phyloP scores from a whole-genome alignment of 2,329 filamentous ascomycete species.

The Ceratocystis albifundus region DNA sequence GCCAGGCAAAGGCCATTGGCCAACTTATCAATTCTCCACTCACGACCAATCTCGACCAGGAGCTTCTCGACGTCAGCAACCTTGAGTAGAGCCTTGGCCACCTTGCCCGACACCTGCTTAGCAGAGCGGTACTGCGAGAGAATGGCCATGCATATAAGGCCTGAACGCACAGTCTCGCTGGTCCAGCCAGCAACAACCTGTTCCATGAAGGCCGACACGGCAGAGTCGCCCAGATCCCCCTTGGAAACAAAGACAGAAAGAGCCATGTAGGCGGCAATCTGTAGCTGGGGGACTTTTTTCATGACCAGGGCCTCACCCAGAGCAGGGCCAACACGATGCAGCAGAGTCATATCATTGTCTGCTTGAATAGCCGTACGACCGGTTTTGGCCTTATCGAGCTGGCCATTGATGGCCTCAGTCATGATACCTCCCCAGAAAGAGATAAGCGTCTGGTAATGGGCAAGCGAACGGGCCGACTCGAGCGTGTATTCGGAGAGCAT shows the following conservation, averaged over 20 bases:
- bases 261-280: constrained; percentile 85
- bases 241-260: constrained; percentile 77
- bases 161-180: constrained; percentile 57
- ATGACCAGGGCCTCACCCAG: constrained; percentile 68
- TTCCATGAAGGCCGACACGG: constrained; percentile 82
- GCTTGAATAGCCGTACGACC: constrained; percentile 64
- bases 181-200: constrained; percentile 71
- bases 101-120: constrained; percentile 55
- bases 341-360: constrained; percentile 68
- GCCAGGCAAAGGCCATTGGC: constrained; percentile 60
- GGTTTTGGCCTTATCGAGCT: constrained; percentile 65
- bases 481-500: constrained; percentile 69
- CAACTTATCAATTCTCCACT: constrained; percentile 58
- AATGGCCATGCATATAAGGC: constrained; percentile 67
- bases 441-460: constrained; percentile 65
- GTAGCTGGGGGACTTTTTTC: constrained; percentile 63
- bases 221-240: constrained; percentile 62
- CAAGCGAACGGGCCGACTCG: constrained; percentile 56
- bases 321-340: constrained; percentile 54
- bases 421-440: constrained; percentile 86
- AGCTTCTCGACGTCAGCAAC: constrained; percentile 48
- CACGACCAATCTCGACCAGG: constrained; percentile 49
- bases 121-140: constrained; percentile 68
- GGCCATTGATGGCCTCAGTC: constrained; percentile 72
- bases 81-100: constrained; percentile 57